phyloP scores from a whole-genome alignment of 2,329 filamentous ascomycete species.

The Tolypocladium cylindrosporum region DNA sequence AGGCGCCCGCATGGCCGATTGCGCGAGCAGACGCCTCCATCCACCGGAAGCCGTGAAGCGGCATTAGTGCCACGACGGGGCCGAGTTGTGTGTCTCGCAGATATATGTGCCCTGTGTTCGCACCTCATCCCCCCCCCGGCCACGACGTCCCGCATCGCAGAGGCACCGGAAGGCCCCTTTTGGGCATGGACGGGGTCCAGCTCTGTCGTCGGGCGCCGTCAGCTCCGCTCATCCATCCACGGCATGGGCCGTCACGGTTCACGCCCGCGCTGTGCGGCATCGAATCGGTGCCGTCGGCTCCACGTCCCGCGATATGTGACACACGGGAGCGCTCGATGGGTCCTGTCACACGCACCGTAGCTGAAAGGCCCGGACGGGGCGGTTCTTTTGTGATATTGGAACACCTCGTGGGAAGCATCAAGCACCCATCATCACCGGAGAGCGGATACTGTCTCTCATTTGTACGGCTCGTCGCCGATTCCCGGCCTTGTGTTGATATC shows the following conservation, averaged over 20 bases:
- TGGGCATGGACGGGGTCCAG: not conserved
- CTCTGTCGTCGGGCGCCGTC: not conserved
- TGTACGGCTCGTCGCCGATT: not conserved
- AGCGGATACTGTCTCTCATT: not conserved
- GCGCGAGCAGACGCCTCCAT: not conserved
- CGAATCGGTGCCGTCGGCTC: not conserved
- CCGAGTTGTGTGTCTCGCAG: not conserved
- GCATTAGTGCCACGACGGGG: not conserved
- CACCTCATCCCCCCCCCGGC: not conserved
- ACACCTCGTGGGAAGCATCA: no score
- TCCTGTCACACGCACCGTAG: not conserved
- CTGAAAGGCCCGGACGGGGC: not conserved
- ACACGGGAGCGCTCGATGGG: not conserved
- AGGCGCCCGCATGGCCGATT: not conserved
- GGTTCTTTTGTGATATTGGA: not conserved
- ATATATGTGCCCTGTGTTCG: not conserved
- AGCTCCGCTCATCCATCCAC: not conserved
- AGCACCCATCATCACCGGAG: not conserved
- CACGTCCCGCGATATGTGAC: not conserved
- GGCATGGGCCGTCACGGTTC: not conserved
- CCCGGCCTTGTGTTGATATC: not conserved
- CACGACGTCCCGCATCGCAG: not conserved
- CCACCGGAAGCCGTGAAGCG: not conserved
- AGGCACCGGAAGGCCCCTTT: not conserved
- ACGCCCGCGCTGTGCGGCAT: not conserved